These are phyloP conservation scores for Rhodamnia argentea DNA, from an alignment of 345 rosid genomes.

Conservation along the genomic window DNA sequence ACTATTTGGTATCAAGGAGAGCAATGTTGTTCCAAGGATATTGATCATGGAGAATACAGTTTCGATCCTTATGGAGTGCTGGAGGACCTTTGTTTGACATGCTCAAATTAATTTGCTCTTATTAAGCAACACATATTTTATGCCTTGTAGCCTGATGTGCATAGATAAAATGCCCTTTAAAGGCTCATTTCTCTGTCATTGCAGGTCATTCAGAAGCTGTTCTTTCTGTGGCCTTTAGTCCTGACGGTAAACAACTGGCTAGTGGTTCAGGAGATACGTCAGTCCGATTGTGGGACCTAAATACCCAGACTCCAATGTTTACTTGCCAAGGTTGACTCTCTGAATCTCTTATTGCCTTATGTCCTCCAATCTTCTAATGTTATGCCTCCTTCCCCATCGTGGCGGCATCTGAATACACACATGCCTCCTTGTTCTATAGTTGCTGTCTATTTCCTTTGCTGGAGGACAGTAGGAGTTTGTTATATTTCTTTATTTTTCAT, in stretches of 20 bases:
- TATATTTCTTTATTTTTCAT: background rate
- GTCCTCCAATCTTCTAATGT: background rate
- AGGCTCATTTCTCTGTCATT: background rate
- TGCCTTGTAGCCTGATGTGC: background rate
- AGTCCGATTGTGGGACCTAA: constrained; percentile 92
- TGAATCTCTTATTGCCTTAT: background rate
- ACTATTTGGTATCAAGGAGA: background rate
- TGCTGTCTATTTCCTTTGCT: background rate
- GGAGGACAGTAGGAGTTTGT: background rate
- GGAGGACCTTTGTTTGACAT: background rate
- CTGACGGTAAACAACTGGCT: constrained; percentile 84
- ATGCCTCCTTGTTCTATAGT: background rate
- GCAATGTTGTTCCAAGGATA: background rate
- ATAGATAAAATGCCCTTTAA: background rate
- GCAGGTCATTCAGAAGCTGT: constrained; percentile 87
- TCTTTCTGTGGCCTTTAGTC: constrained; percentile 88
- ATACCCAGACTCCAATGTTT: constrained; percentile 86
- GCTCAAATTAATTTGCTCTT: background rate
- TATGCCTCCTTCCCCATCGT: background rate
- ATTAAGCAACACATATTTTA: background rate
- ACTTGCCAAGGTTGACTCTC: constrained; percentile 63
- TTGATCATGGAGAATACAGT: background rate
- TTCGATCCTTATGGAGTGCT: background rate
- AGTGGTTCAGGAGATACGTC: constrained; percentile 98
- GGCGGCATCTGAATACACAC: background rate